Evolutionary conservation across 139 green algal species (phyloP).

Genomic region (Edaphochlamys debaryana): DNA sequence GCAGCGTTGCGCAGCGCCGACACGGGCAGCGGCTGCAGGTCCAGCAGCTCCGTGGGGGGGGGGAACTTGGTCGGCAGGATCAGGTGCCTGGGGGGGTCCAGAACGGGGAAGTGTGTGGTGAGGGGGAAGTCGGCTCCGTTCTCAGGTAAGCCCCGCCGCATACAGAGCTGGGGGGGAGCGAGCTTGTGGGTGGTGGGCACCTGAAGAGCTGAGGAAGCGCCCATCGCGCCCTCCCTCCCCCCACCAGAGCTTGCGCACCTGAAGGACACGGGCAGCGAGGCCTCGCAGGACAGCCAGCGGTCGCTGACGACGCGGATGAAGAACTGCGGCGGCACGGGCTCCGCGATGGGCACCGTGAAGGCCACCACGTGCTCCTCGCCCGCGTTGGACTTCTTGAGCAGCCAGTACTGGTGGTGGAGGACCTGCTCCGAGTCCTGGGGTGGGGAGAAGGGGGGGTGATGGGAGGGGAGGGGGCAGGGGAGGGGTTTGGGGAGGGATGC

Average conservation of each 20-base stretch:
- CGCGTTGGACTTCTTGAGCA: slow-evolving; percentile 85
- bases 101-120: background rate
- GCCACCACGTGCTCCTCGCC: slow-evolving; percentile 90
- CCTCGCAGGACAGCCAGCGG: slow-evolving; percentile 90
- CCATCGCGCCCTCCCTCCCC: no score
- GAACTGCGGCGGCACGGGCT: slow-evolving; percentile 98
- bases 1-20: slow-evolving; percentile 84
- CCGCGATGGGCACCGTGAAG: slow-evolving; percentile 94
- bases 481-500: no score
- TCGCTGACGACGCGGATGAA: slow-evolving; percentile 84
- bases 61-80: slow-evolving; percentile 95
- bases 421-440: slow-evolving; percentile 85
- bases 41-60: slow-evolving; percentile 96
- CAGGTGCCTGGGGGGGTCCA: slow-evolving; percentile 85
- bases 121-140: no score
- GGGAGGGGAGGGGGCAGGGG: no score
- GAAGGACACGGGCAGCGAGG: slow-evolving; percentile 92
- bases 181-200: no score
- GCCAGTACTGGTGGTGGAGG: slow-evolving; percentile 96
- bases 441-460: no score
- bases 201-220: no score
- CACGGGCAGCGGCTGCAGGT: slow-evolving; percentile 97
- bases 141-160: no score
- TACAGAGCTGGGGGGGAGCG: background rate
- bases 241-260: no score